A percentile compares a stretch with the other conserved stretches of the same genome.
phyloP scores from a whole-genome alignment of 352 stramenopile genomes.

The Elongisporangium senticosum region DNA sequence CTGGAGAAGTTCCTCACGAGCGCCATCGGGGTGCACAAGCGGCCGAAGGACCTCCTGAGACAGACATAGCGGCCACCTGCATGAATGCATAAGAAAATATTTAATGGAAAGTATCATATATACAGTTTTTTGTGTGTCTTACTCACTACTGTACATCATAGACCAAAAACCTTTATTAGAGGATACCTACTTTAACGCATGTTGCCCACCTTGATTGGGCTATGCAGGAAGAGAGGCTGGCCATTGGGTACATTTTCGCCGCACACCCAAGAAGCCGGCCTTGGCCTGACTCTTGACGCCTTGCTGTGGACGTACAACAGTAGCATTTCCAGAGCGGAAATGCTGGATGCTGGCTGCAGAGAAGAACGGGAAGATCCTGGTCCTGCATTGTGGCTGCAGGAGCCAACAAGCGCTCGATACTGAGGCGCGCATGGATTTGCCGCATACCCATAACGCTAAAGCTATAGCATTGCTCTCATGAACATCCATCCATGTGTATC shows the following conservation, averaged over 20 bases:
- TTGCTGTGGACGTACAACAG: no score
- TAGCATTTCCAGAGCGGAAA: neutral
- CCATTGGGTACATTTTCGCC: neutral
- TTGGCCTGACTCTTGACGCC: neutral
- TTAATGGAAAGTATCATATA: no score
- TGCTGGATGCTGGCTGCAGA: neutral
- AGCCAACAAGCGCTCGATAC: neutral
- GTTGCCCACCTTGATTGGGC: neutral
- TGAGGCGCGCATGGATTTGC: neutral
- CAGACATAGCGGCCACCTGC: no score
- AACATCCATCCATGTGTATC: neutral
- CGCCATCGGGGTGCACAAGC: neutral
- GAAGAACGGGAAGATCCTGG: neutral
- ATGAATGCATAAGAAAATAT: no score
- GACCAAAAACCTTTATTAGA: neutral
- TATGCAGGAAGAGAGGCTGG: neutral
- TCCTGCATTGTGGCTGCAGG: neutral
- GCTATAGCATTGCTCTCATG: neutral
- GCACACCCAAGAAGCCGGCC: neutral
- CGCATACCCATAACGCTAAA: neutral
- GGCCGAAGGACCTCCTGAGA: neutral
- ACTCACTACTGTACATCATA: no score
- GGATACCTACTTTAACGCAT: neutral
- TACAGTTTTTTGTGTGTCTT: no score
- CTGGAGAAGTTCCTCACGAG: conserved; percentile 46